Evolutionary conservation across 1,284 basidiomycete species (phyloP).

Genomic region (Rhodotorula sp.): DNA sequence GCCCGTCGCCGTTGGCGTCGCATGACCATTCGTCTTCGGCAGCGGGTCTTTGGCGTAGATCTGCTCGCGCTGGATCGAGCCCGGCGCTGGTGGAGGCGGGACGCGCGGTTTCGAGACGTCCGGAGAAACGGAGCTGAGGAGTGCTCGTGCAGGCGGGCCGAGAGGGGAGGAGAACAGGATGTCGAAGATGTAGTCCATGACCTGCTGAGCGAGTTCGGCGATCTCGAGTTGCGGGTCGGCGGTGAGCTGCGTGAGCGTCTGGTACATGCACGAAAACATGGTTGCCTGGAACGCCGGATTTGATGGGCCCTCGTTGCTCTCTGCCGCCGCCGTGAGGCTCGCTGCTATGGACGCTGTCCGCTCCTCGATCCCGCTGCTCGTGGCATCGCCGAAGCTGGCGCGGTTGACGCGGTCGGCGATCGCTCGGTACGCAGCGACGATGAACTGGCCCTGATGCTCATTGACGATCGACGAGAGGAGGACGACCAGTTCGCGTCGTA

Average conservation of each 20-base stretch:
- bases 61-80: constrained; percentile 28
- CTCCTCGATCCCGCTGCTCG: constrained; percentile 53
- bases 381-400: constrained; percentile 52
- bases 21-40: neutral
- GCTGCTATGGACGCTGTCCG: constrained; percentile 38
- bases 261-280: constrained; percentile 68
- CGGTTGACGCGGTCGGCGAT: constrained; percentile 63
- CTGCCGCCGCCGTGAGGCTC: constrained; percentile 40
- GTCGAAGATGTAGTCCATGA: constrained; percentile 89
- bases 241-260: constrained; percentile 82
- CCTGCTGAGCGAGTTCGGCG: constrained; percentile 80
- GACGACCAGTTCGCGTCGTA: constrained; percentile 88
- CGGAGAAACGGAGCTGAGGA: constrained; percentile 44
- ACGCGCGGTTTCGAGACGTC: constrained; percentile 41
- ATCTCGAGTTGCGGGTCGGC: constrained; percentile 93
- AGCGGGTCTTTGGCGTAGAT: neutral
- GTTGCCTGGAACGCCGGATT: constrained; percentile 43
- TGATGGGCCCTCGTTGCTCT: constrained; percentile 39
- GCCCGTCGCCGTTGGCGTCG: neutral
- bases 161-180: constrained; percentile 85
- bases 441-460: constrained; percentile 94
- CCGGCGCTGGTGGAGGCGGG: constrained; percentile 54
- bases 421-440: constrained; percentile 88
- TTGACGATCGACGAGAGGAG: constrained; percentile 89
- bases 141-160: constrained; percentile 46